Evolutionary conservation across 139 green algal species (phyloP).

Genomic region (Pleodorina starrii): DNA sequence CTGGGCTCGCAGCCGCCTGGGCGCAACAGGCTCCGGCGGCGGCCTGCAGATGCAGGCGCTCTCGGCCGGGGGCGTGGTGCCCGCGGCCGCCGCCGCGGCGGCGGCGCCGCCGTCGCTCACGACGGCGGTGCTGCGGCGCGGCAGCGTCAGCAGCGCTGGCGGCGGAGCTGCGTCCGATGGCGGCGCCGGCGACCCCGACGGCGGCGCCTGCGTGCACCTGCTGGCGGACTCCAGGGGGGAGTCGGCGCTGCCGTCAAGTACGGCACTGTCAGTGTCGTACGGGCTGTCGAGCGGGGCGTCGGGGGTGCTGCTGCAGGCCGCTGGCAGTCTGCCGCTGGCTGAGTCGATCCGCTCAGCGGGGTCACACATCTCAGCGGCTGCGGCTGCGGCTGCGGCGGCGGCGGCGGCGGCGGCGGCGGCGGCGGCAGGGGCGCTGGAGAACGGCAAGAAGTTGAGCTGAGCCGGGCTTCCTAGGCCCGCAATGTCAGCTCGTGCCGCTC

Average conservation of each 20-base stretch:
- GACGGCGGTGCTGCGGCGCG: not conserved
- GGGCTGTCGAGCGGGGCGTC: not conserved
- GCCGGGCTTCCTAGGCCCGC: not conserved
- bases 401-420: no score
- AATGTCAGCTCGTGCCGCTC: no score
- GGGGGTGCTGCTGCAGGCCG: not conserved
- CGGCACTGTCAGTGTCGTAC: not conserved
- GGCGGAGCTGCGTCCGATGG: not conserved
- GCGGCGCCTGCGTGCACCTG: not conserved
- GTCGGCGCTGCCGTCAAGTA: not conserved
- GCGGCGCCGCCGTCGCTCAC: not conserved
- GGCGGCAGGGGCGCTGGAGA: not conserved
- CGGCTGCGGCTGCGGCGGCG: not conserved
- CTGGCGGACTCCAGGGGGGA: conserved; percentile 1
- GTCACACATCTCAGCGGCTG: no score
- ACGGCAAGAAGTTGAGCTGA: conserved; percentile 36
- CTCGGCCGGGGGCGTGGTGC: not conserved
- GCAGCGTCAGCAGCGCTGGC: not conserved
- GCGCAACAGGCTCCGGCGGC: not conserved
- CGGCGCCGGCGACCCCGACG: not conserved
- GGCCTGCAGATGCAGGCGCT: conserved; percentile 40
- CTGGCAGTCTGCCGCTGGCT: not conserved
- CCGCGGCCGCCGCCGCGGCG: not conserved
- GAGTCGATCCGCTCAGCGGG: not conserved
- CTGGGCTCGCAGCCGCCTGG: not conserved